A percentile compares a stretch with the other conserved stretches of the same genome.
Evolutionary conservation across 2,329 filamentous ascomycete genomes (phyloP).

Genomic region (Claviceps capensis): DNA sequence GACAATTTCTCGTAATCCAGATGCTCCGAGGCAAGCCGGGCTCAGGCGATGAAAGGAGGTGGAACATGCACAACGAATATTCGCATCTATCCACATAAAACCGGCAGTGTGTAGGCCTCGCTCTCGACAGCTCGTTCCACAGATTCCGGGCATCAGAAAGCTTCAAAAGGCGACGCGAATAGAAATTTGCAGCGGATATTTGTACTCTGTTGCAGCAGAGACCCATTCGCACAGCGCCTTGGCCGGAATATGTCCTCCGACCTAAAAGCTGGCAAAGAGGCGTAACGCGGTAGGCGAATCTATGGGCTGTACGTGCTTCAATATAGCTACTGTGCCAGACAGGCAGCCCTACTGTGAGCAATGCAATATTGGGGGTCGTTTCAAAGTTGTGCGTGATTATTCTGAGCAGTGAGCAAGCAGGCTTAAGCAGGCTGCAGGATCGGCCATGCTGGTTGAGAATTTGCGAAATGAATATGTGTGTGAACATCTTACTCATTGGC

Average conservation of each 20-base stretch:
- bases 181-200: not conserved
- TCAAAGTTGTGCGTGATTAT: too few relatives aligned
- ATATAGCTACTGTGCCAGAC: not conserved
- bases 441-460: too few relatives aligned
- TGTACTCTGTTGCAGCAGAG: not conserved
- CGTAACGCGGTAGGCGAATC: not conserved
- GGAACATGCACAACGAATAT: not conserved
- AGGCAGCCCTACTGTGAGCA: not conserved
- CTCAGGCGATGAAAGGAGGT: not conserved
- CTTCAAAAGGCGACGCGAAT: not conserved
- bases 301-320: not conserved
- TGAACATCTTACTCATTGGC: too few relatives aligned
- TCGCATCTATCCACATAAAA: not conserved
- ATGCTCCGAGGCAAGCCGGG: not conserved
- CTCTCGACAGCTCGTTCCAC: not conserved
- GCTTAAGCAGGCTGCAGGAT: too few relatives aligned
- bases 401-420: too few relatives aligned
- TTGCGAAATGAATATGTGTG: too few relatives aligned
- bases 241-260: not conserved
- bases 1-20: not conserved
- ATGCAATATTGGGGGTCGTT: too few relatives aligned
- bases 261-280: not conserved
- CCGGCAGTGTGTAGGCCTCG: not conserved
- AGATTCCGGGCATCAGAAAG: not conserved
- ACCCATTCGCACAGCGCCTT: not conserved